Conservation (phyloP, 169 alveolate genomes). For the Eimeria tenella region DNA sequence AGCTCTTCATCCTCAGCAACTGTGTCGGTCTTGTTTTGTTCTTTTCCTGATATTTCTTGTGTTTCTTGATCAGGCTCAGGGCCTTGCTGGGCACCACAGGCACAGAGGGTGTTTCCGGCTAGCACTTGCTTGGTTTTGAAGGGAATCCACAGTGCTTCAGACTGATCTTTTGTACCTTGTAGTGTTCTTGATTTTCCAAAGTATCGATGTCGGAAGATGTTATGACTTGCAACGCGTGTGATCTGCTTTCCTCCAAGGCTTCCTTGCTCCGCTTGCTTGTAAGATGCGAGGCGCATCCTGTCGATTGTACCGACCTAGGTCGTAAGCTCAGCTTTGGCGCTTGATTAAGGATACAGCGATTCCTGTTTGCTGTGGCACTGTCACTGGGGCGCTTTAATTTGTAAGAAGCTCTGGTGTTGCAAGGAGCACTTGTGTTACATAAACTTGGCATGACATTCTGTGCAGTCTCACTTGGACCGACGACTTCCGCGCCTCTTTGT, state of each 20-base stretch:
- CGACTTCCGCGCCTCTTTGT: too few relatives aligned
- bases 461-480: too few relatives aligned
- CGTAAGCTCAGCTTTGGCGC: background rate
- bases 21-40: background rate
- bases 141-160: too few relatives aligned
- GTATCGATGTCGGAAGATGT: background rate
- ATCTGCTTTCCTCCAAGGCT: too few relatives aligned
- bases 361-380: background rate
- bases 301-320: background rate
- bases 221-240: too few relatives aligned
- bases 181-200: background rate
- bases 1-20: background rate
- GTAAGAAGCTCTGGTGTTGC: background rate
- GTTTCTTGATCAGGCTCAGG: too few relatives aligned
- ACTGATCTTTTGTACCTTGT: background rate
- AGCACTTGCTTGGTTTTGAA: background rate
- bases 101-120: background rate
- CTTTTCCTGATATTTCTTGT: background rate
- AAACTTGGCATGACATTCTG: too few relatives aligned
- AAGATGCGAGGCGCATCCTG: background rate
- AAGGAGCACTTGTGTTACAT: too few relatives aligned
- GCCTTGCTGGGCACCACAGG: conserved; percentile 9
- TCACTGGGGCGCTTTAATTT: background rate
- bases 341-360: background rate
- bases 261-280: too few relatives aligned